phyloP scores from a whole-genome alignment of 2,329 filamentous ascomycete species.

The Aspergillus niger region DNA sequence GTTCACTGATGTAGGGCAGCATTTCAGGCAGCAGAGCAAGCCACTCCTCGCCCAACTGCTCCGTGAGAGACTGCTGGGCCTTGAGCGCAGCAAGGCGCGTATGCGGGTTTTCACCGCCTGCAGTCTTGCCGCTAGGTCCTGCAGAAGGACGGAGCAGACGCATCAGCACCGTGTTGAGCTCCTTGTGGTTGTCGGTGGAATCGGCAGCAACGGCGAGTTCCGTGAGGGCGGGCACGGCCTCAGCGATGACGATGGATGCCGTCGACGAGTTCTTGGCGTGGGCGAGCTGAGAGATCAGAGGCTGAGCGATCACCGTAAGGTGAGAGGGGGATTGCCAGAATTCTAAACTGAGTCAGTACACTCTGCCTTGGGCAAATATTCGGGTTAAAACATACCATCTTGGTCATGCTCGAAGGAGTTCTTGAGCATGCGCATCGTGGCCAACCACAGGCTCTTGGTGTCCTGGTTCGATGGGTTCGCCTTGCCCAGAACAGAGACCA shows the following conservation, averaged over 20 bases:
- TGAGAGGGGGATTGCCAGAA: constrained; percentile 95
- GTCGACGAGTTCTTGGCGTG: constrained; percentile 42
- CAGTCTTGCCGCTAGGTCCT: constrained; percentile 28
- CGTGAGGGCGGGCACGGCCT: constrained; percentile 73
- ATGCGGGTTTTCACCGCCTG: constrained; percentile 60
- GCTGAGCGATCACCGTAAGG: constrained; percentile 70
- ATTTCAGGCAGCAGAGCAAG: constrained; percentile 88
- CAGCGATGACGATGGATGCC: constrained; percentile 51
- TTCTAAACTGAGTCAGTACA: constrained; percentile 44
- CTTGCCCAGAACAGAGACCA: constrained; percentile 61
- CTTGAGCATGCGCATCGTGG: constrained; percentile 69
- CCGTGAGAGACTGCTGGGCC: constrained; percentile 77
- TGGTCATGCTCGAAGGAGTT: constrained; percentile 85
- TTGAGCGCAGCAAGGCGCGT: constrained; percentile 80
- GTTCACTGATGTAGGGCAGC: constrained; percentile 91
- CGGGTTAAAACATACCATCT: constrained; percentile 56
- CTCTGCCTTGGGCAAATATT: not conserved
- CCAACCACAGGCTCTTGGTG: constrained; percentile 65
- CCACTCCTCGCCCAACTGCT: constrained; percentile 89
- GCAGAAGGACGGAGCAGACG: constrained; percentile 68
- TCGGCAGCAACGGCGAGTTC: constrained; percentile 79
- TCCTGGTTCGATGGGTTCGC: constrained; percentile 45
- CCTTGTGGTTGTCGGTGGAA: constrained; percentile 86
- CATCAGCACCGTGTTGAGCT: constrained; percentile 77
- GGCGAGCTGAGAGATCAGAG: constrained; percentile 69